Base-by-base conservation (phyloP, 495 filamentous ascomycete genomes). In the Xylaria intraflava region DNA sequence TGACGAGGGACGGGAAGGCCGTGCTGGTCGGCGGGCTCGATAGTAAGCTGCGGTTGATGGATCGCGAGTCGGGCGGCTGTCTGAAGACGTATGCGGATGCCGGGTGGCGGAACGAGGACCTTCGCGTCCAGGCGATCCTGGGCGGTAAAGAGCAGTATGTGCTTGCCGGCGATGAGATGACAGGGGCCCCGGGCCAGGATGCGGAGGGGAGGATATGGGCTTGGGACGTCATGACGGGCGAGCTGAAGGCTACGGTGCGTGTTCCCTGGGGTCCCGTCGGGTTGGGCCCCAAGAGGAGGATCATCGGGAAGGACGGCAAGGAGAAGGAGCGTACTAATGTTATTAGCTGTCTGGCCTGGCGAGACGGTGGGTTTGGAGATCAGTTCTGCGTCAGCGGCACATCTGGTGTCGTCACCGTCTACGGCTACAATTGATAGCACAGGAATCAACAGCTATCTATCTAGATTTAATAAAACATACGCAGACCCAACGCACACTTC, bases 171-270 rank as follows among this genome's bases (percentile, higher is more conserved):
- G 86, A 87, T 58, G 91, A 96, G 70, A 66, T 70, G 65, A 62
- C 62, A 22, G 64, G 47, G 2, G 60, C 68, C 0, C 66, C 70
- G 27, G 69, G 64, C 14, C 67, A 65, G 23, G 62, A 66, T 3
- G 54, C 62, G 1, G 74, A 83, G 51, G 85, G 84, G 8, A 78
- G 82, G 59, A 77, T 95, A 16, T 89, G 86, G 77, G 88, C 84
- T 11, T 97, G 92, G 89, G 91, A 96, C 78, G 65, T 95, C n/a
- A 60, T 96, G 45, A 86, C 75, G 35, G 92, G 90, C 1, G 81
- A 83, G 48, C 62, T 86, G 35, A 73, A 85, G 47, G 76, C 81
- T 22, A 79, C 72, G 48, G 60, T 90, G 40, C 65, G 75, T 35
- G 83, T 79, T 63, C 82, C 79, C 66, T 70, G 77, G 73, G 56